Conservation (phyloP, 1,139 yeast genomes). For the Maudiozyma humilis region DNA sequence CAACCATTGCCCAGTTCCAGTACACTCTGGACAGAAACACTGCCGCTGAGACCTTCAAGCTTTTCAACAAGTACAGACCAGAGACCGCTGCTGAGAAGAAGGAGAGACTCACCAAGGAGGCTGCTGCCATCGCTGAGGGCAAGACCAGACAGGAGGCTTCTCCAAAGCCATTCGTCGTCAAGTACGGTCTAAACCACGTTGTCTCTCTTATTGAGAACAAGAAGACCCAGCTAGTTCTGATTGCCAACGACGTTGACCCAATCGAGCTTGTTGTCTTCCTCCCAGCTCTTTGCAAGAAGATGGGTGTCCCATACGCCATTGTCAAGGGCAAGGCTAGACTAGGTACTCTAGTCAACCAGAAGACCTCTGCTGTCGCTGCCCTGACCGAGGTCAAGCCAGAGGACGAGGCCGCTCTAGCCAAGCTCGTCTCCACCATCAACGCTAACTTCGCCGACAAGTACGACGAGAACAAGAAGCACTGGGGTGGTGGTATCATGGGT, state of each 20-base stretch:
- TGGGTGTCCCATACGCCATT: conserved; percentile 98
- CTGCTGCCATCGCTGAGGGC: conserved; percentile 97
- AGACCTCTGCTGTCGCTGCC: conserved; percentile 95
- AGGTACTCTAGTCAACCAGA: conserved; percentile 94
- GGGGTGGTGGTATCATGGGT: conserved; percentile 99
- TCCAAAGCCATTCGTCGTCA: conserved; percentile 90
- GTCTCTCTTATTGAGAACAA: conserved; percentile 94
- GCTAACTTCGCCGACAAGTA: conserved; percentile 86
- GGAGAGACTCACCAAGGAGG: conserved; percentile 97
- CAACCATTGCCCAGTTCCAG: conserved; percentile 94
- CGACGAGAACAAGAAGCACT: conserved; percentile 94
- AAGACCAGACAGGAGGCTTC: conserved; percentile 92
- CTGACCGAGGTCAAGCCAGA: conserved; percentile 87
- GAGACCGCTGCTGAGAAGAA: conserved; percentile 95
- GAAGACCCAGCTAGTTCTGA: conserved; percentile 92
- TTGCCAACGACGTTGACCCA: conserved; percentile 98
- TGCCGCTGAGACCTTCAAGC: conserved; percentile 92
- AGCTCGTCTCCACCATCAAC: conserved; percentile 83
- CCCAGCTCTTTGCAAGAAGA: conserved; percentile 97
- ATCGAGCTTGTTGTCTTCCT: conserved; percentile 92
- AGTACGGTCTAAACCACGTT: conserved; percentile 98
- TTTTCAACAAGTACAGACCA: conserved; percentile 97
- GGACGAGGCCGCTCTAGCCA: conserved; percentile 90
- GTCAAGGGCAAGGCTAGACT: conserved; percentile 98
- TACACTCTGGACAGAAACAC: conserved; percentile 95